Evolutionary conservation across 345 rosid species (phyloP).

Genomic region (Rhodamnia argentea): DNA sequence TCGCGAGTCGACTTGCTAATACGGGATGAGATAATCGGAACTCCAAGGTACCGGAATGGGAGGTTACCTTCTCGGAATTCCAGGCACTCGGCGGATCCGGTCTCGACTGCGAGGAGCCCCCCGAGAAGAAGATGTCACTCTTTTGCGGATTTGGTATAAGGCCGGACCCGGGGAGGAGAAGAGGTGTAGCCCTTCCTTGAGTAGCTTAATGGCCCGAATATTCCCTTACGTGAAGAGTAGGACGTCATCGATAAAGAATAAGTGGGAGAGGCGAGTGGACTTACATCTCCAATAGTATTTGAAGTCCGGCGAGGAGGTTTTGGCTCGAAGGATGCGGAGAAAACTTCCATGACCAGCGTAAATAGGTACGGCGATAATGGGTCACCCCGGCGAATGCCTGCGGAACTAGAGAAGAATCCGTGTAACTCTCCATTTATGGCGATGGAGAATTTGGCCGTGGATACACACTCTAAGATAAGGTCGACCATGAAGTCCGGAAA

Average conservation of each 20-base stretch:
- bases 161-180: rapidly evolving
- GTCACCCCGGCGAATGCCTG: too few relatives aligned
- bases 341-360: neutral
- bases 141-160: too few relatives aligned
- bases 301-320: too few relatives aligned
- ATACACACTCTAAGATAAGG: neutral
- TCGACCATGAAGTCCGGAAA: neutral
- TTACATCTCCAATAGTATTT: too few relatives aligned
- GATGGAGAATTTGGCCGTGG: neutral
- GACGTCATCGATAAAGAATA: too few relatives aligned
- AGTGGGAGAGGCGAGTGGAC: too few relatives aligned
- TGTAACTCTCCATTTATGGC: neutral
- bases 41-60: too few relatives aligned
- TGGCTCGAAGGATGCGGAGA: neutral
- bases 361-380: rapidly evolving
- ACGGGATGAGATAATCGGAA: neutral
- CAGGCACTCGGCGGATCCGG: too few relatives aligned
- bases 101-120: too few relatives aligned
- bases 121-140: too few relatives aligned
- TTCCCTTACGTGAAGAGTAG: rapidly evolving
- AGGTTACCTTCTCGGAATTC: too few relatives aligned
- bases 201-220: rapidly evolving
- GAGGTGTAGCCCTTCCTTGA: too few relatives aligned
- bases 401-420: neutral
- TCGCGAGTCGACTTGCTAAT: rapidly evolving